Percentiles rank a stretch among this genome's conserved stretches.
Conservation (phyloP, 768 basidiomycete genomes). For the Trametes cubensis region DNA sequence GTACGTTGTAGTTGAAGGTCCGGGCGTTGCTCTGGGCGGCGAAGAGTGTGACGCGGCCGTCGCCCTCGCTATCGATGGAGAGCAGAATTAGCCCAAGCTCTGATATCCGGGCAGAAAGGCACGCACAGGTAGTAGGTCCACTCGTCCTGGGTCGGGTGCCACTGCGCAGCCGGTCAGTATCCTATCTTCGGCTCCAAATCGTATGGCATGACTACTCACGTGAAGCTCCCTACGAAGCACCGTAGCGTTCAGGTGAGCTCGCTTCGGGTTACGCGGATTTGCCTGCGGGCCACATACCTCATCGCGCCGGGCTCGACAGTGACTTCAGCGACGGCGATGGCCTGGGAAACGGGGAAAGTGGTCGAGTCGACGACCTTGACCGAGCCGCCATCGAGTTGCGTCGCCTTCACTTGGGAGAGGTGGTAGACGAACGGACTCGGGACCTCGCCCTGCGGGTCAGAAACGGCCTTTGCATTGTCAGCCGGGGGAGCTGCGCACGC, state of each 20-base stretch:
- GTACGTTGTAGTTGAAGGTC: conserved; percentile 50
- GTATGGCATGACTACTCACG: conserved; percentile 33
- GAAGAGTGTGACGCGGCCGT: conserved; percentile 47
- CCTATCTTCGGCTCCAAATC: neutral
- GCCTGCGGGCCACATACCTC: conserved; percentile 41
- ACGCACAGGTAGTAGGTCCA: conserved; percentile 42
- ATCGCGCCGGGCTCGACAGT: conserved; percentile 62
- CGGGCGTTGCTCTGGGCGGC: conserved; percentile 43
- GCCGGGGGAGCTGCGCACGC: conserved; percentile 25
- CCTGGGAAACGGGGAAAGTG: conserved; percentile 55
- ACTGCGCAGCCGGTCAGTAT: conserved; percentile 34
- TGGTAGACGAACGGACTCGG: conserved; percentile 58
- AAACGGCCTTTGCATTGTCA: conserved; percentile 38
- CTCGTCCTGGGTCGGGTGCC: conserved; percentile 55
- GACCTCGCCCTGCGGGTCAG: conserved; percentile 51
- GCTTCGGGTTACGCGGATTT: neutral
- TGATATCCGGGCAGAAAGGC: neutral
- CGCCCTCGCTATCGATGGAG: conserved; percentile 36
- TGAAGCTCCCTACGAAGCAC: conserved; percentile 46
- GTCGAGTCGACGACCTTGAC: conserved; percentile 62
- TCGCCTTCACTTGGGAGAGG: conserved; percentile 49
- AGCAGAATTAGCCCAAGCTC: neutral
- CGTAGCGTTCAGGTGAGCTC: neutral
- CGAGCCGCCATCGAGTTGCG: conserved; percentile 53
- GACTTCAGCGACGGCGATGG: conserved; percentile 60